Conservation (phyloP, 169 alveolate species). For the Cryptosporidium tyzzeri region DNA sequence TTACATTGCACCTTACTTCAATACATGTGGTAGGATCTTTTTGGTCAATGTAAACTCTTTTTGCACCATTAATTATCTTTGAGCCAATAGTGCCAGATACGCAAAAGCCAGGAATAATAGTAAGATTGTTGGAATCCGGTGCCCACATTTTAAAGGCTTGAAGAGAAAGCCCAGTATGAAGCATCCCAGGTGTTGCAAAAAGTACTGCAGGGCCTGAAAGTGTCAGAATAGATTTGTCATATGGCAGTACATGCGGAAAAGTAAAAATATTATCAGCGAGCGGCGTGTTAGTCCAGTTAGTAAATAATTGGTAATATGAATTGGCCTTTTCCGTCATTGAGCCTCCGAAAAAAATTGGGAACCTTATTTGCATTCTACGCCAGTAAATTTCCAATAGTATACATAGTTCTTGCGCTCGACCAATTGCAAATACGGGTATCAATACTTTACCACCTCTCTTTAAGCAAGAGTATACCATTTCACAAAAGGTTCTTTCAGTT, state of each 20-base stretch:
- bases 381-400: conserved; percentile 96
- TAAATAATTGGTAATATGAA: conserved; percentile 92
- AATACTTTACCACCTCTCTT: conserved; percentile 92
- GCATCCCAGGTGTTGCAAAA: conserved; percentile 99
- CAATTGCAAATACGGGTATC: conserved; percentile 99
- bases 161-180: conserved; percentile 97
- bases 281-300: conserved; percentile 92
- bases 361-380: conserved; percentile 92
- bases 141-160: conserved; percentile 96
- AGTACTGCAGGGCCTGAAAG: conserved; percentile 96
- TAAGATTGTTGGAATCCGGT: conserved; percentile 92
- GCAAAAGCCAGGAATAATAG: conserved; percentile 98
- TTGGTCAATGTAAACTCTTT: conserved; percentile 78
- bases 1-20: conserved; percentile 92
- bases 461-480: conserved; percentile 84
- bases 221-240: conserved; percentile 89
- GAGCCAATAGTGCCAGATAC: conserved; percentile 98
- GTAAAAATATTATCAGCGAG: conserved; percentile 91
- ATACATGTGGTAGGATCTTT: conserved; percentile 83
- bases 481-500: conserved; percentile 96
- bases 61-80: conserved; percentile 91
- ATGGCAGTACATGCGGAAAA: conserved; percentile 92
- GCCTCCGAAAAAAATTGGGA: conserved; percentile 97
- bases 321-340: conserved; percentile 98
- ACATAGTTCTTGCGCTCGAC: conserved; percentile 98